Evolutionary conservation across 2,329 filamentous ascomycete species (phyloP).

Genomic region (Chaetomiaceae sp.): DNA sequence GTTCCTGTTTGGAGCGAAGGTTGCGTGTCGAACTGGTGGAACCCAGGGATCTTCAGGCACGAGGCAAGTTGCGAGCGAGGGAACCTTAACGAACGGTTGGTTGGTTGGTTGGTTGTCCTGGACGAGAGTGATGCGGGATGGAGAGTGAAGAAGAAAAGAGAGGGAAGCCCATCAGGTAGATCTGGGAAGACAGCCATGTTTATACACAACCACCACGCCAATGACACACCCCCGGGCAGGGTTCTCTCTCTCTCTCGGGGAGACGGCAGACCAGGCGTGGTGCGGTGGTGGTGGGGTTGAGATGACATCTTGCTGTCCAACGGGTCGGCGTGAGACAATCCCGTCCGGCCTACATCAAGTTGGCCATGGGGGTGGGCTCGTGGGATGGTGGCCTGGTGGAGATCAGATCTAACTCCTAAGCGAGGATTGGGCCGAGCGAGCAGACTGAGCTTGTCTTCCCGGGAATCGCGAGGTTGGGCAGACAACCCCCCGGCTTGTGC

Average conservation of each 20-base stretch:
- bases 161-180: constrained; percentile 15
- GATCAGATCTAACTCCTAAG: constrained; percentile 3
- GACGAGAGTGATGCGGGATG: too few species aligned
- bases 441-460: not conserved
- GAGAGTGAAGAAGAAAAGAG: constrained; percentile 9
- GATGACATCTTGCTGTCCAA: constrained; percentile 21
- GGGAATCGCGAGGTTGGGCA: constrained; percentile 20
- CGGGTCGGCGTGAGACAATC: constrained; percentile 18
- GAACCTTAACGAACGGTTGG: constrained; percentile 31
- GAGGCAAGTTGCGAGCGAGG: constrained; percentile 18
- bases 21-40: not conserved
- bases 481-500: constrained; percentile 1
- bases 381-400: constrained; percentile 14
- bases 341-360: constrained; percentile 16
- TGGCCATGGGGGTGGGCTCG: too few species aligned
- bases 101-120: too few species aligned
- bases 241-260: too few species aligned
- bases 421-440: constrained; percentile 13
- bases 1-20: constrained; percentile 10
- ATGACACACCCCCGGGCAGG: not conserved
- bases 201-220: constrained; percentile 21
- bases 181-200: too few species aligned
- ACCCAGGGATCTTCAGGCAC: constrained; percentile 11
- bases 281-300: constrained; percentile 11
- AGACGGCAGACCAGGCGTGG: not conserved